phyloP scores from a whole-genome alignment of 306 rosid genomes.

The Begonia loranthoides region DNA sequence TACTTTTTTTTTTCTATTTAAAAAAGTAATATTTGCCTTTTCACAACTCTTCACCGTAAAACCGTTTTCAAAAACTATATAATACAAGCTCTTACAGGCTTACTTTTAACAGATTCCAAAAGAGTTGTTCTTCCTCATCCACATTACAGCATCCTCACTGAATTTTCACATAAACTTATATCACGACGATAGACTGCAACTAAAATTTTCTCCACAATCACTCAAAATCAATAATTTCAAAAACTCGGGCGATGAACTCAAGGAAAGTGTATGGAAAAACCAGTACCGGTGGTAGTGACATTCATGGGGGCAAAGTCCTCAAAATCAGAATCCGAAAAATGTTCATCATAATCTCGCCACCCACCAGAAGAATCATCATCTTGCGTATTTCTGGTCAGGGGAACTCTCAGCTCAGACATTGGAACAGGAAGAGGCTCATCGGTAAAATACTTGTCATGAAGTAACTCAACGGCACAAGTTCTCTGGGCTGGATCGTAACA shows the following conservation, averaged over 20 bases:
- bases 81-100: no score
- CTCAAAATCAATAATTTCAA: no score
- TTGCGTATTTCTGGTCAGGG: slow-evolving; percentile 25
- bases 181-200: no score
- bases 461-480: slow-evolving; percentile 55
- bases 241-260: slow-evolving; percentile 14
- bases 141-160: no score
- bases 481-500: slow-evolving; percentile 68
- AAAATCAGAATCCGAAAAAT: slow-evolving; percentile 66
- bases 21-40: no score
- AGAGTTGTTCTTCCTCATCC: no score
- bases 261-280: slow-evolving; percentile 56
- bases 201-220: no score
- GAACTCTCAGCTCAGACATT: slow-evolving; percentile 41
- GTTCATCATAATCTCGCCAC: slow-evolving; percentile 28
- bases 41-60: no score
- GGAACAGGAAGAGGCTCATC: slow-evolving; percentile 67
- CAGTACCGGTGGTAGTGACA: slow-evolving; percentile 35
- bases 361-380: slow-evolving; percentile 31
- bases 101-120: no score
- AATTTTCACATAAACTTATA: no score
- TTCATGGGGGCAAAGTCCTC: slow-evolving; percentile 47
- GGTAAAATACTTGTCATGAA: slow-evolving; percentile 49
- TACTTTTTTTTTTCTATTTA: no score
- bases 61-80: no score